These are phyloP conservation scores for Botrytis fabae DNA, from an alignment of 2,329 filamentous ascomycete species.

Conservation along the genomic window DNA sequence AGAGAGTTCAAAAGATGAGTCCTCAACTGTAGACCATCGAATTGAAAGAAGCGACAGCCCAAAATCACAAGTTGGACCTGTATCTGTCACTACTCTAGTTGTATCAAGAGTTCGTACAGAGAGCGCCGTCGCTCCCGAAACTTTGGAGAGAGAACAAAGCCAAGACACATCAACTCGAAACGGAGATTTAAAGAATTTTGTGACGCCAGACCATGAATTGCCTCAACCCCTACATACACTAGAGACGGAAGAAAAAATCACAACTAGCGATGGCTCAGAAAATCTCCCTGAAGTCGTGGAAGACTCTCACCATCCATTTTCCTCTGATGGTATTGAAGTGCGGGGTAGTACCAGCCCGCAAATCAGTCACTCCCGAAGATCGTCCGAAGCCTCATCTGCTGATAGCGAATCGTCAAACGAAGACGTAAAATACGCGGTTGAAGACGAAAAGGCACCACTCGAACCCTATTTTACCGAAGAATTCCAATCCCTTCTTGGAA, in stretches of 20 bases:
- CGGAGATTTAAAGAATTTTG: not conserved
- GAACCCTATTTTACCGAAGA: not conserved
- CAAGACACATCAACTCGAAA: not conserved
- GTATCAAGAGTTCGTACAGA: not conserved
- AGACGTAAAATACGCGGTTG: not conserved
- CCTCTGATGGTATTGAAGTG: not conserved
- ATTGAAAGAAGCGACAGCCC: not conserved
- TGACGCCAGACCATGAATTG: not conserved
- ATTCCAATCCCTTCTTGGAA: not conserved
- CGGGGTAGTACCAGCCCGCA: not conserved
- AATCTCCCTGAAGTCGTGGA: not conserved
- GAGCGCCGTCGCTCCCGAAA: not conserved
- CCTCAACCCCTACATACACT: not conserved
- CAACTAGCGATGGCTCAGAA: not conserved
- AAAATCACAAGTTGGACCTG: not conserved
- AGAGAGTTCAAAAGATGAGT: not conserved
- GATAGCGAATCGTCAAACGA: not conserved
- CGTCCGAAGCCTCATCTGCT: not conserved
- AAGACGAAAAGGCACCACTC: not conserved
- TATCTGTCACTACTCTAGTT: not conserved
- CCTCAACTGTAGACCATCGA: not conserved
- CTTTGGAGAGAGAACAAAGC: not conserved
- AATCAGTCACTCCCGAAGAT: not conserved
- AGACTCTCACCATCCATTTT: not conserved
- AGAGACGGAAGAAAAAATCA: not conserved